These are phyloP conservation scores for Wallacemonas sp. DNA, from an alignment of 208 protist genomes.

Conservation along the genomic window DNA sequence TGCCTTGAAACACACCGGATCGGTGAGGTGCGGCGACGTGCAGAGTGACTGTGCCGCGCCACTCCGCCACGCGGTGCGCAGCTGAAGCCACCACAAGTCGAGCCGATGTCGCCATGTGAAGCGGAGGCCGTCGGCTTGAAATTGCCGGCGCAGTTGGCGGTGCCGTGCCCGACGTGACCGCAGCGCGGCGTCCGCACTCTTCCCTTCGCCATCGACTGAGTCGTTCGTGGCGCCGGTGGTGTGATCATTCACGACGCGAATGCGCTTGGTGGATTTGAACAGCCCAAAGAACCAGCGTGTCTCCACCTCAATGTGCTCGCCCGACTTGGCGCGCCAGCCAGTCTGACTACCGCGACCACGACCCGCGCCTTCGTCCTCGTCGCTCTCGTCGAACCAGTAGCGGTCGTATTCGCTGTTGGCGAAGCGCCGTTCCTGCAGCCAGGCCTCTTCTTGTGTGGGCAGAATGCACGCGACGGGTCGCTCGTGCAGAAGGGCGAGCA, in stretches of 20 bases:
- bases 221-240: neutral
- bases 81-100: conserved; percentile 31
- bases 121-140: conserved; percentile 28
- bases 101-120: conserved; percentile 46
- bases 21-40: conserved; percentile 57
- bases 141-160: conserved; percentile 16
- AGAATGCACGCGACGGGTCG: conserved; percentile 28
- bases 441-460: conserved; percentile 36
- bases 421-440: conserved; percentile 31
- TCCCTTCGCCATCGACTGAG: neutral
- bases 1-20: conserved; percentile 40
- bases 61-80: conserved; percentile 23
- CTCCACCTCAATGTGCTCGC: conserved; percentile 11
- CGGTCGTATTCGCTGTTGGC: conserved; percentile 12
- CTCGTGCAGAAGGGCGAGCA: conserved; percentile 51
- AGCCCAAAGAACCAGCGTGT: conserved; percentile 35
- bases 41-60: conserved; percentile 15
- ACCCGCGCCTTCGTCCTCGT: neutral
- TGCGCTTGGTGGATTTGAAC: conserved; percentile 13
- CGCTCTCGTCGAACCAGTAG: conserved; percentile 1
- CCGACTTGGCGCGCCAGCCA: conserved; percentile 1
- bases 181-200: neutral
- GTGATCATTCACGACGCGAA: conserved; percentile 3
- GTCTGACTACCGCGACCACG: neutral
- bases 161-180: conserved; percentile 15